Base-by-base conservation (phyloP, 495 filamentous ascomycete genomes). In the Penicillium fimorum region DNA sequence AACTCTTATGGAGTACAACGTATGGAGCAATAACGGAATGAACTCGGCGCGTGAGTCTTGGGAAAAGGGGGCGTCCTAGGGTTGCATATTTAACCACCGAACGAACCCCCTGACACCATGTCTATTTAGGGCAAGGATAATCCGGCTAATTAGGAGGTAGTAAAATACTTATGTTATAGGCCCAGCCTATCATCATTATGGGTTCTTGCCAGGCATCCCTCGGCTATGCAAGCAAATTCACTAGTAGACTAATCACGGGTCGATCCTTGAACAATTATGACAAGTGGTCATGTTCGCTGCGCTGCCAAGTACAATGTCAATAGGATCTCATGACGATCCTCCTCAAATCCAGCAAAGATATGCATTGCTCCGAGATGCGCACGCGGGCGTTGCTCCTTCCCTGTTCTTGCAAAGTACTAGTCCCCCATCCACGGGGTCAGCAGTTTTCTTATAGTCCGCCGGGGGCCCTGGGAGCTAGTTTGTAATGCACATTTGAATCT, bases 151-250 rank as follows among this genome's bases (percentile, higher is more conserved):
- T 11, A 33, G 30, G 30, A 33, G 12, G 50, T 45, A 42, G 52
- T 29, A 46, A 27, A 24, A 42, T 37, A 35, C 18, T 27, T 12
- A 27, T 18, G 49, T 41, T 11, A 52, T 47, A 22, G 22, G 33
- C 42, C 18, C 40, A 53, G 56, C 53, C 57, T 53, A 50, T 59
- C 33, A 44, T 40, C 35, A 32, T 12, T 6, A 12, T 30, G 29
- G 13, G 9, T 47, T 18, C 38, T n/a, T 15, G 40, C n/a, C 25
- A 6, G 46, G 53, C 32, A 48, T 11, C 41, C 13, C 50, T 65
- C 59, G 59, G 53, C 46, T 53, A 55, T 63, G 54, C 57, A 65
- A 57, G 65, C 59, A 59, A 59, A 50, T n/a, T 47, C 30, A 41
- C 37, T 51, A 33, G 44, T 27, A 32, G 33, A 41, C 22, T 29